Evolutionary conservation across 2,329 filamentous ascomycete genomes (phyloP), one percentile per base, ranked within the genome.

Genomic region (Fusarium xylarioides): DNA sequence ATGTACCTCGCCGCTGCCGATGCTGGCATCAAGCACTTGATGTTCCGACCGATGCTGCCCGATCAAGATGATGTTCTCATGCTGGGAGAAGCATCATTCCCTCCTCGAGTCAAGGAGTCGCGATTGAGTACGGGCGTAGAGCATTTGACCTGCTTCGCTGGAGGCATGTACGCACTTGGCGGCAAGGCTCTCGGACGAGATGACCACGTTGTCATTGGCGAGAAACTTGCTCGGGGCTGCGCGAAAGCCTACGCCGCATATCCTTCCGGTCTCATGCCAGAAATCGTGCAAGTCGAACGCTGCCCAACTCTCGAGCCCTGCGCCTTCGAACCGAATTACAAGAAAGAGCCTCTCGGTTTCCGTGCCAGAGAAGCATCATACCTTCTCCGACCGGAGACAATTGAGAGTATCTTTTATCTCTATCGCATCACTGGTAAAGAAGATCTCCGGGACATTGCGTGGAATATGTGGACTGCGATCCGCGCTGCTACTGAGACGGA

Each of bases 361-460:
- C 65, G 68, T 2, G 67, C 74, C 5, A 61, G 42, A n/a, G 75
- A 78, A 2, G 55, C 57, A n/a, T 40, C 53, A 0, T 78, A 76
- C 16, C 50, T 74, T 0, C 73, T 78, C 0, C 73, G 76, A 3
- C 76, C 76, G 0, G 76, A 95, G 82, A 93, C 93, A 5, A 94
- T 95, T 60, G 93, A 95, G 83, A 92, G 90, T 19, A 89, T 96
- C 9, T 95, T 94, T 80, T 88, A 94, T 78, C 89, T 95, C 85
- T 94, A 92, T 80, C 89, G 92, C 55, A 85, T 93, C 59, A 94
- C 92, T 0, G 92, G 91, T n/a, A 89, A 93, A 67, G 75, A 85
- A 2, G 83, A 85, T 47, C 92, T 90, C 84, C 89, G 89, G 65
- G 87, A 91, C 53, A 90, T 90, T 76, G 92, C 91, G 3, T 94